phyloP scores from a whole-genome alignment of 2,329 filamentous ascomycete genomes.

The Calonectria naviculata region DNA sequence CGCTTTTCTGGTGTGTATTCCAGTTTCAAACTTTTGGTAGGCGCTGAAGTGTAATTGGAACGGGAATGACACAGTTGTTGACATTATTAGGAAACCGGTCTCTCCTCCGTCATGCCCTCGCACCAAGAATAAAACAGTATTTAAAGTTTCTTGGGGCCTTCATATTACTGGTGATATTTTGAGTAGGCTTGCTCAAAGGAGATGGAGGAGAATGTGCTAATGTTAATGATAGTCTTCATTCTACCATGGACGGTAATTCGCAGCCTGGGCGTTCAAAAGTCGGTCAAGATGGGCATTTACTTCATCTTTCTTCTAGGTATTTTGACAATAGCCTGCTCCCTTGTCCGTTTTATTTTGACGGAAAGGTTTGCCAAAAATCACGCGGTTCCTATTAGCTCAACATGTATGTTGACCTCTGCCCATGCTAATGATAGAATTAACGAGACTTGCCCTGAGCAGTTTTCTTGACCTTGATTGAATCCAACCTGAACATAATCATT shows the following conservation, averaged over 20 bases:
- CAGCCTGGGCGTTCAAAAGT: not conserved
- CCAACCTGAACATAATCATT: not conserved
- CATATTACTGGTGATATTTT: not conserved
- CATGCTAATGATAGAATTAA: not conserved
- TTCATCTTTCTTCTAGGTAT: conserved; percentile 5
- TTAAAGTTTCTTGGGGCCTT: not conserved
- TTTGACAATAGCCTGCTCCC: not conserved
- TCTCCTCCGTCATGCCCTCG: not conserved
- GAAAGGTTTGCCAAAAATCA: not conserved
- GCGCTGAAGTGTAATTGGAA: too few species aligned
- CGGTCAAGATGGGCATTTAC: not conserved
- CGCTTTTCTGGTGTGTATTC: not conserved
- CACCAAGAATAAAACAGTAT: not conserved
- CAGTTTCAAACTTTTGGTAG: not conserved
- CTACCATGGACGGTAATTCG: conserved; percentile 4
- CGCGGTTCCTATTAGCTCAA: not conserved
- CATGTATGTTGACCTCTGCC: not conserved
- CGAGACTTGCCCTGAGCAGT: not conserved
- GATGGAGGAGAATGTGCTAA: not conserved
- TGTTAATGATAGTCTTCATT: not conserved
- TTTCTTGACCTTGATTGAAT: not conserved
- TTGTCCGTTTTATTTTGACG: not conserved
- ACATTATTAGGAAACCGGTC: not conserved
- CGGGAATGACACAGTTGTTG: not conserved
- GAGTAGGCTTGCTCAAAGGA: not conserved